A percentile compares a stretch with the other conserved stretches of the same genome.
These are phyloP conservation scores for Eutrema salsugineum DNA, from an alignment of 441 rosid genomes.

Conservation along the genomic window DNA sequence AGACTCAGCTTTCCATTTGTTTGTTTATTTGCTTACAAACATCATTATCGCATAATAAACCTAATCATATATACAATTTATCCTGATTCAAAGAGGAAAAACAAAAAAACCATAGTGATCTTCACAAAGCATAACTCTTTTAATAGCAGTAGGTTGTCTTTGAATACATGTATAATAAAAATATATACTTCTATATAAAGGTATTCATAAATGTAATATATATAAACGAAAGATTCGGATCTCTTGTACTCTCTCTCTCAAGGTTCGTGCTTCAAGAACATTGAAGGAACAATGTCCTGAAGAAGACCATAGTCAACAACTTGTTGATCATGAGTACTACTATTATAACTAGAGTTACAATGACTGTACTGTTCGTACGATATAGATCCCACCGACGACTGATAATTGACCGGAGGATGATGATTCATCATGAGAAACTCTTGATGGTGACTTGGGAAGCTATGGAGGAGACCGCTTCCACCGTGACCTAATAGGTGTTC, in stretches of 20 bases:
- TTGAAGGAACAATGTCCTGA: conserved; percentile 78
- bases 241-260: conserved; percentile 23
- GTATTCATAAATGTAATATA: background rate
- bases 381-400: conserved; percentile 8
- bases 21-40: background rate
- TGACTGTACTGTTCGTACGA: conserved; percentile 27
- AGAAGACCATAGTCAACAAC: conserved; percentile 70
- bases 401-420: background rate
- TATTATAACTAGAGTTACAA: conserved; percentile 20
- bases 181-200: background rate
- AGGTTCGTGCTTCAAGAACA: conserved; percentile 60
- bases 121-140: background rate
- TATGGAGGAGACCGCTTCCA: conserved; percentile 15
- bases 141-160: background rate
- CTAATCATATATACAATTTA: background rate
- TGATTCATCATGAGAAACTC: conserved; percentile 34
- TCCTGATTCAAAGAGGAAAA: background rate
- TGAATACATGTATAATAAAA: background rate
- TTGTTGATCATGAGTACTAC: conserved; percentile 29
- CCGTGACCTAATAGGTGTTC: conserved; percentile 27
- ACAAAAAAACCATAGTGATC: background rate
- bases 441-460: conserved; percentile 40
- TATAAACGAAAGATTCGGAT: background rate
- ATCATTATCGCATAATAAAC: background rate
- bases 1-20: too few species aligned